Evolutionary conservation across 257 asterid species (phyloP).

Genomic region (Petrea volubilis): DNA sequence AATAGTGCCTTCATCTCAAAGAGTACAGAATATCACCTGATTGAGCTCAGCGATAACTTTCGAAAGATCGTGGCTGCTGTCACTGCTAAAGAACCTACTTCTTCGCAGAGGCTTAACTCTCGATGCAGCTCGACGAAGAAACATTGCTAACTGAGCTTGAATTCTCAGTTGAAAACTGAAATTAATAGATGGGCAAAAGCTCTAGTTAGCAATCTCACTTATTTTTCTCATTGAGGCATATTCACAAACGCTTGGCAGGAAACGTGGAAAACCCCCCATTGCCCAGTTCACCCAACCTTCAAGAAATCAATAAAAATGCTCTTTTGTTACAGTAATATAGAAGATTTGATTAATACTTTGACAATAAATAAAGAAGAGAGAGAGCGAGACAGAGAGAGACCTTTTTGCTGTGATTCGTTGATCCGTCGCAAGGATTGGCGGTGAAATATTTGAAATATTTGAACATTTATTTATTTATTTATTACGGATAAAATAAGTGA

Average conservation of each 20-base stretch:
- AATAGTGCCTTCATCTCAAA: neutral
- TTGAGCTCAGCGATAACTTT: slow-evolving; percentile 69
- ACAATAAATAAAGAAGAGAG: no score
- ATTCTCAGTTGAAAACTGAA: slow-evolving; percentile 1
- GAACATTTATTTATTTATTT: no score
- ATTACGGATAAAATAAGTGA: no score
- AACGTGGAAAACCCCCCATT: neutral
- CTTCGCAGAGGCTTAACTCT: slow-evolving; percentile 33
- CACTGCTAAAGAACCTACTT: slow-evolving; percentile 46
- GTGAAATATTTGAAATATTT: no score
- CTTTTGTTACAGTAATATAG: neutral
- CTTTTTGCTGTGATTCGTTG: no score
- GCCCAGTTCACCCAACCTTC: neutral
- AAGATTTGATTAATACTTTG: no score
- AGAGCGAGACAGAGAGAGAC: no score
- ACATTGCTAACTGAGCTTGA: slow-evolving; percentile 37
- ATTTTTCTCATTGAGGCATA: slow-evolving; percentile 23
- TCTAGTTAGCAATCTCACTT: neutral
- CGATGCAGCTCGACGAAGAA: slow-evolving; percentile 41
- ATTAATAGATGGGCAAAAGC: neutral
- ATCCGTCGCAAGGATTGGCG: no score
- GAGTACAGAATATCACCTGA: slow-evolving; percentile 45
- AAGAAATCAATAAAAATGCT: neutral
- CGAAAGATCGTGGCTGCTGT: slow-evolving; percentile 43
- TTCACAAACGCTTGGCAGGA: slow-evolving; percentile 33